Evolutionary conservation across 2,329 filamentous ascomycete species (phyloP).

Genomic region (Cladosporium velox): DNA sequence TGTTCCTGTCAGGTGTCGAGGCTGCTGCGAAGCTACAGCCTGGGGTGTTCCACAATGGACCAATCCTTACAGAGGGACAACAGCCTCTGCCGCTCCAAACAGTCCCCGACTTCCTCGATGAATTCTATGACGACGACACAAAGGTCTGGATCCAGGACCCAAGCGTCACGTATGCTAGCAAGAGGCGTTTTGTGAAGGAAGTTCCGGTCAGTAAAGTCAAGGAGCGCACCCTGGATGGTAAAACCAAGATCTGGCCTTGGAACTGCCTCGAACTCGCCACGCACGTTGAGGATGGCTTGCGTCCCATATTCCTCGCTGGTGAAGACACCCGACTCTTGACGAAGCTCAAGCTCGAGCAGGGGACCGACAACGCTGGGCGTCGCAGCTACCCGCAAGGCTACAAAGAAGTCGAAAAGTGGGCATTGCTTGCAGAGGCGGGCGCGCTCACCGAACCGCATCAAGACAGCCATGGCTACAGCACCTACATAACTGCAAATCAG

Average conservation of each 20-base stretch:
- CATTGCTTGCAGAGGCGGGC: slow-evolving; percentile 37
- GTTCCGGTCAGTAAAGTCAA: slow-evolving; percentile 33
- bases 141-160: slow-evolving; percentile 36
- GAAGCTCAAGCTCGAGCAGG: slow-evolving; percentile 34
- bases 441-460: slow-evolving; percentile 39
- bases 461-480: slow-evolving; percentile 39
- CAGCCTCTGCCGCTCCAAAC: slow-evolving; percentile 33
- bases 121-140: slow-evolving; percentile 36
- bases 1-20: slow-evolving; percentile 29
- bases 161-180: slow-evolving; percentile 20
- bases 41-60: slow-evolving; percentile 29
- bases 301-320: slow-evolving; percentile 35
- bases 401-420: slow-evolving; percentile 40
- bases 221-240: slow-evolving; percentile 28
- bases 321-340: slow-evolving; percentile 37
- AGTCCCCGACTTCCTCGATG: slow-evolving; percentile 31
- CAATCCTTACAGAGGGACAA: slow-evolving; percentile 33
- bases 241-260: slow-evolving; percentile 29
- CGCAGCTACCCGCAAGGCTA: slow-evolving; percentile 33
- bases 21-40: slow-evolving; percentile 28
- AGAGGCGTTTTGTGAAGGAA: slow-evolving; percentile 21
- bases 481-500: slow-evolving; percentile 38
- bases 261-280: slow-evolving; percentile 38
- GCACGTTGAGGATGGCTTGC: slow-evolving; percentile 36
- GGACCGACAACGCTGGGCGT: slow-evolving; percentile 27